A percentile compares a stretch with the other conserved stretches of the same genome.
Conservation (phyloP, 768 basidiomycete genomes). For the Tricholoma terreum region DNA sequence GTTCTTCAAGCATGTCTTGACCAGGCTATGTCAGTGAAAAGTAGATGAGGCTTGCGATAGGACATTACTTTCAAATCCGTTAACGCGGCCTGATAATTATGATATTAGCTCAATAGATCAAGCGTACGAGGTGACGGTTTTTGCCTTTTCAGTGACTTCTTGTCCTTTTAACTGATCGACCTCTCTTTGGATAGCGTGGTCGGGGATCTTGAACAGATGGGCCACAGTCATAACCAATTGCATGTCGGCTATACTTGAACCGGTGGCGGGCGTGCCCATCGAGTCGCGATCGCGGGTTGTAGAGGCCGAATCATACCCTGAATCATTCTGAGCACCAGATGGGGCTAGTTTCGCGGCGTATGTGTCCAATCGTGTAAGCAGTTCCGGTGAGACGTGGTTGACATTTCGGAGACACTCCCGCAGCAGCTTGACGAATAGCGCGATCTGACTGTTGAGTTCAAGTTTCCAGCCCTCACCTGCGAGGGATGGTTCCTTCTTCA, state of each 20-base stretch:
- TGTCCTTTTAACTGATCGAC: slow-evolving; percentile 60
- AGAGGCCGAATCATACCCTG: slow-evolving; percentile 65
- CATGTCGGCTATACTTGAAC: slow-evolving; percentile 68
- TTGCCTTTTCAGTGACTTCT: slow-evolving; percentile 72
- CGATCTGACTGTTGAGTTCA: slow-evolving; percentile 90
- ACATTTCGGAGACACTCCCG: slow-evolving; percentile 72
- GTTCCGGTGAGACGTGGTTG: slow-evolving; percentile 79
- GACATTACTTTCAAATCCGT: slow-evolving; percentile 74
- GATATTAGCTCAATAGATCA: not conserved
- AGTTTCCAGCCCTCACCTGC: slow-evolving; percentile 88
- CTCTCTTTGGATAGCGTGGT: slow-evolving; percentile 66
- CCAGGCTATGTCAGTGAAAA: slow-evolving; percentile 10
- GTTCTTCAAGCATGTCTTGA: slow-evolving; percentile 85
- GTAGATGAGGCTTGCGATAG: slow-evolving; percentile 7
- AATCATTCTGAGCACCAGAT: slow-evolving; percentile 52
- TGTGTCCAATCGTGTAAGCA: slow-evolving; percentile 76
- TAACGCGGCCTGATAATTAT: slow-evolving; percentile 63
- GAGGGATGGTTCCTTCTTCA: slow-evolving; percentile 87
- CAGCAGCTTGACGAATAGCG: slow-evolving; percentile 81
- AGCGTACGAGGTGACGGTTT: slow-evolving; percentile 6
- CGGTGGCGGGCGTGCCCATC: slow-evolving; percentile 33
- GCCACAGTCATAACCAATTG: slow-evolving; percentile 67
- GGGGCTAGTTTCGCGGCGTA: slow-evolving; percentile 82
- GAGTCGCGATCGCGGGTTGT: slow-evolving; percentile 59
- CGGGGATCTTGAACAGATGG: slow-evolving; percentile 70